A percentile compares a stretch with the other conserved stretches of the same genome.
These are phyloP conservation scores for Trypanosoma boissoni DNA, from an alignment of 208 protist genomes.

Conservation along the genomic window DNA sequence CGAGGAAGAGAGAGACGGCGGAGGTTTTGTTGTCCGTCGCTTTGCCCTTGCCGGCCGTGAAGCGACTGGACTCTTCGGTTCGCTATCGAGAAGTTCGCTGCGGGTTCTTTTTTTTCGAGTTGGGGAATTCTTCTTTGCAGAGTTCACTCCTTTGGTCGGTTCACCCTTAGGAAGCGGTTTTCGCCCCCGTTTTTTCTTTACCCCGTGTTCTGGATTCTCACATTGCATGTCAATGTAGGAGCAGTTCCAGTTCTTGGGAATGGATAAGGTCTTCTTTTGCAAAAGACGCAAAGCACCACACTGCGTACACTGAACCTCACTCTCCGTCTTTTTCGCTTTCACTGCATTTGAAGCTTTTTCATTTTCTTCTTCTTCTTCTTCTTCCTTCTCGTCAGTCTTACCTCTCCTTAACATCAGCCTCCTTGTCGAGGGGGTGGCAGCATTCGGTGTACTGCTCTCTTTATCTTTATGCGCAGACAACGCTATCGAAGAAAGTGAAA, in stretches of 20 bases:
- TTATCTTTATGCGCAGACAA: too few species aligned
- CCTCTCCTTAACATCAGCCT: too few species aligned
- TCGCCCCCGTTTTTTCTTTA: not conserved
- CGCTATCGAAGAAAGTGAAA: too few species aligned
- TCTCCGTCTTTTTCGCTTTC: conserved; percentile 2
- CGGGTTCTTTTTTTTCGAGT: too few species aligned
- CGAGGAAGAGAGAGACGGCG: not conserved
- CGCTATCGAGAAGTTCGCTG: too few species aligned
- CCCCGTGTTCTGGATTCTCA: not conserved
- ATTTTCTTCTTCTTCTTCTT: not conserved
- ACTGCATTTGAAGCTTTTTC: too few species aligned
- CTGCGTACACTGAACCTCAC: conserved; percentile 47
- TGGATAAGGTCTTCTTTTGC: conserved; percentile 25
- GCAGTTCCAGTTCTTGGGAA: conserved; percentile 55
- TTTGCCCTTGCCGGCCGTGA: too few species aligned
- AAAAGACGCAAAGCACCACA: conserved; percentile 46
- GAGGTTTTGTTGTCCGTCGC: not conserved
- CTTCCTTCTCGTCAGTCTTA: not conserved
- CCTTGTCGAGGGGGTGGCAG: too few species aligned
- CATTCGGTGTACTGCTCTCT: too few species aligned
- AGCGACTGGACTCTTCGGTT: too few species aligned
- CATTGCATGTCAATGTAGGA: conserved; percentile 30
- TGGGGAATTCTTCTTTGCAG: not conserved
- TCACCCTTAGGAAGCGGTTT: not conserved
- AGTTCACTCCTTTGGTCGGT: not conserved